Conservation (phyloP, 129 eudicot species). For the Flaveria trinervia region DNA sequence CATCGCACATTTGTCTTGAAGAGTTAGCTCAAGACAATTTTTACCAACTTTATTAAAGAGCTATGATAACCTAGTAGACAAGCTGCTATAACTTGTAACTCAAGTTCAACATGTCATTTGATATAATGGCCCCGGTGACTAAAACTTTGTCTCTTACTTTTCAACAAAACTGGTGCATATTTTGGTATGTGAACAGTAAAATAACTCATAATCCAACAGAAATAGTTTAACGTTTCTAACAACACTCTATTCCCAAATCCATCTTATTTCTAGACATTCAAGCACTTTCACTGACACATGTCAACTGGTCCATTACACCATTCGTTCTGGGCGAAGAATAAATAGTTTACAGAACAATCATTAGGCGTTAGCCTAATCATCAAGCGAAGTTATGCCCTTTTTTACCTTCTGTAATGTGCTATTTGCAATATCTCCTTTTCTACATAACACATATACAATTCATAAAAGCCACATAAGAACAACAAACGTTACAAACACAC, state of each 20-base stretch:
- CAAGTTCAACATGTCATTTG: too few species aligned
- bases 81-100: neutral
- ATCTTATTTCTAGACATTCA: too few species aligned
- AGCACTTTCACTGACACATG: too few species aligned
- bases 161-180: neutral
- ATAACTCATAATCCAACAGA: neutral
- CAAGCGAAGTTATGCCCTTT: neutral
- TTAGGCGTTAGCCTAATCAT: too few species aligned
- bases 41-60: neutral
- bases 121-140: too few species aligned
- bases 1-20: neutral
- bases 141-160: too few species aligned
- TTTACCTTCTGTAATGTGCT: neutral
- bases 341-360: too few species aligned
- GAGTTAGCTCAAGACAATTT: neutral
- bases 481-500: neutral
- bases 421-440: slow-evolving; percentile 12
- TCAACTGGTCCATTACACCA: too few species aligned
- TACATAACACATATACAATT: neutral
- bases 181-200: neutral
- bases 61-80: neutral
- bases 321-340: too few species aligned
- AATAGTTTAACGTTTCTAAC: neutral
- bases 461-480: neutral
- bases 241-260: too few species aligned